Conservation (phyloP, 2,329 filamentous ascomycete genomes). For the Rugonectria rugulosa region DNA sequence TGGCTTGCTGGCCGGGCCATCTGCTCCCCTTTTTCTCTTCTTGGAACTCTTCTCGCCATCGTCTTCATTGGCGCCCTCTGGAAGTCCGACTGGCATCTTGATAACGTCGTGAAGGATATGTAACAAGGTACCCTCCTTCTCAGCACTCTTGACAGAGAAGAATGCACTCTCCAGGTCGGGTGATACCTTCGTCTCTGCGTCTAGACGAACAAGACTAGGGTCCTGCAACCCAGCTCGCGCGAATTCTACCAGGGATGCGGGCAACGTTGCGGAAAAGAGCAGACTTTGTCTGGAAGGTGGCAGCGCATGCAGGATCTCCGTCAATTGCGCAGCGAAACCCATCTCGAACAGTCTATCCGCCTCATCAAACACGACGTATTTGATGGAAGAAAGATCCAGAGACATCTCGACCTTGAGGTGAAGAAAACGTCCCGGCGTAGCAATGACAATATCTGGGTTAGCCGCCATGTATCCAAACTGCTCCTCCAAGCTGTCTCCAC, state of each 20-base stretch:
- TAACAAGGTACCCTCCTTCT: constrained; percentile 92
- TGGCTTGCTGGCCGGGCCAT: constrained; percentile 68
- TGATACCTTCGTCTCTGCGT: constrained; percentile 95
- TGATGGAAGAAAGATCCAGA: constrained; percentile 86
- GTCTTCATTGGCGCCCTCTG: constrained; percentile 57
- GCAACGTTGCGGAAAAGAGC: constrained; percentile 93
- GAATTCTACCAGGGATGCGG: constrained; percentile 94
- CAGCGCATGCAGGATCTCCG: constrained; percentile 89
- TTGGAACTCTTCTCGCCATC: constrained; percentile 59
- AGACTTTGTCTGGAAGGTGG: constrained; percentile 87
- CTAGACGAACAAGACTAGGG: constrained; percentile 86
- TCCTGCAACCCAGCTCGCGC: constrained; percentile 93
- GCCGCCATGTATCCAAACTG: constrained; percentile 92
- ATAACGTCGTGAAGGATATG: constrained; percentile 92
- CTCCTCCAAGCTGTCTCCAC: constrained; percentile 94
- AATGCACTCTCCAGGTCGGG: constrained; percentile 96
- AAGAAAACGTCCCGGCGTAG: constrained; percentile 93
- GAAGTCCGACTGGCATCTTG: constrained; percentile 80
- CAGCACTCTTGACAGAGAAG: constrained; percentile 88
- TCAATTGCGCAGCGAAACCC: constrained; percentile 93
- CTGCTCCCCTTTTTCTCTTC: constrained; percentile 73
- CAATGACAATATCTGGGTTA: constrained; percentile 97
- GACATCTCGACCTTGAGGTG: constrained; percentile 98
- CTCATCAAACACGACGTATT: constrained; percentile 97
- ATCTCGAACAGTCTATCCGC: constrained; percentile 97